These are phyloP conservation scores for Cyclotella cryptica DNA, from an alignment of 108 stramenopile species.

Conservation along the genomic window DNA sequence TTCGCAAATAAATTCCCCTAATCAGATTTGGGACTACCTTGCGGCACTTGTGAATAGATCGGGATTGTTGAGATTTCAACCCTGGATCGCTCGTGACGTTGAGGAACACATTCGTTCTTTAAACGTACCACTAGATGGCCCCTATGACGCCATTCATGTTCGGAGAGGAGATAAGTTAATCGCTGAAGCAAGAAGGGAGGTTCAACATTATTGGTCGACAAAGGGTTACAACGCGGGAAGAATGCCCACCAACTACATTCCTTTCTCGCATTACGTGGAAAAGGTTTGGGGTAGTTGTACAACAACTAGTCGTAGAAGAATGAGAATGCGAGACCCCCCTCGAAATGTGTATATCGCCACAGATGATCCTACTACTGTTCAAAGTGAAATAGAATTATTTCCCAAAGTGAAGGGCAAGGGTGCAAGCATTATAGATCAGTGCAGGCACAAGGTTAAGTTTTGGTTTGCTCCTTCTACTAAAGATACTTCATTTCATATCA, in stretches of 20 bases:
- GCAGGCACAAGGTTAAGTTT: constrained; percentile 63
- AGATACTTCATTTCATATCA: constrained; percentile 11
- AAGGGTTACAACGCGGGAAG: constrained; percentile 14
- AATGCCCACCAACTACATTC: constrained; percentile 36
- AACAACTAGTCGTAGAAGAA: neutral
- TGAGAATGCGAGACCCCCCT: neutral
- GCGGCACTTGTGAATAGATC: constrained; percentile 43
- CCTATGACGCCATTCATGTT: constrained; percentile 46
- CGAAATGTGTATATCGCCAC: constrained; percentile 43
- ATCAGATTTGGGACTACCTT: constrained; percentile 45
- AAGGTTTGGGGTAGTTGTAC: constrained; percentile 7
- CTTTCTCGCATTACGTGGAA: constrained; percentile 37
- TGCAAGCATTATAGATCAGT: constrained; percentile 47
- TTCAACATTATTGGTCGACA: constrained; percentile 13
- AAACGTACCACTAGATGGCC: constrained; percentile 13
- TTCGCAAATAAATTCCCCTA: constrained; percentile 4
- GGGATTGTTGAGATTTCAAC: constrained; percentile 38
- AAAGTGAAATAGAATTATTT: constrained; percentile 47
- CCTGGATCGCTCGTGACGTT: constrained; percentile 47
- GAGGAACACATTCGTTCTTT: constrained; percentile 23
- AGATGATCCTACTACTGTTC: constrained; percentile 30
- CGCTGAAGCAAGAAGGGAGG: constrained; percentile 8
- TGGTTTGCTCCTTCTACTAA: constrained; percentile 22
- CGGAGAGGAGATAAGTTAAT: constrained; percentile 40
- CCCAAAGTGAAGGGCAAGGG: constrained; percentile 65